Evolutionary conservation across 306 rosid genomes (phyloP).

Genomic region (Comarum palustre): DNA sequence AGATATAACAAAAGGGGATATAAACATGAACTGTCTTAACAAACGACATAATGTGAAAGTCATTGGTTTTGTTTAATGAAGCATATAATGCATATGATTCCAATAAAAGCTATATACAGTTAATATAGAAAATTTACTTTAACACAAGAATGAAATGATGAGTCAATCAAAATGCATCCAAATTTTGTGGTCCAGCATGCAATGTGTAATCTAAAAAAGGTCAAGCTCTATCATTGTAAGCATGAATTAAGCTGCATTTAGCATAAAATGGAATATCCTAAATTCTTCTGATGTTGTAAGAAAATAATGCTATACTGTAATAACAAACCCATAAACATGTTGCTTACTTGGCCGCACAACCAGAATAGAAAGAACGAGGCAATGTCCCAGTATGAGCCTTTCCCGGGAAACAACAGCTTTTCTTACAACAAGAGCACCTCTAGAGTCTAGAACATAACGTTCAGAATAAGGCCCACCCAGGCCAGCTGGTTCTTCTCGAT

Average conservation of each 20-base stretch:
- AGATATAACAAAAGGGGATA: not conserved
- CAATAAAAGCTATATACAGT: not conserved
- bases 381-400: conserved; percentile 87
- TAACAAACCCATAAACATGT: conserved; percentile 25
- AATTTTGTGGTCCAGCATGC: not conserved
- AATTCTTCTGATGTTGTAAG: not conserved
- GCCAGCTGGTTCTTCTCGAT: conserved; percentile 93
- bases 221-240: not conserved
- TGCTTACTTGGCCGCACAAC: conserved; percentile 73
- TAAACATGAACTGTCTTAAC: not conserved
- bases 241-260: not conserved
- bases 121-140: not conserved
- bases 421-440: conserved; percentile 95
- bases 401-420: conserved; percentile 85
- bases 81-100: conserved; percentile 3
- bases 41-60: not conserved
- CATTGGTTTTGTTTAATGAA: conserved; percentile 5
- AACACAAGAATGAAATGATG: not conserved
- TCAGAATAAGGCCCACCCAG: conserved; percentile 90
- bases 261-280: not conserved
- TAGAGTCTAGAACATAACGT: conserved; percentile 77
- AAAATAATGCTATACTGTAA: not conserved
- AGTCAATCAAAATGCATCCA: not conserved
- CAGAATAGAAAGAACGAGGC: conserved; percentile 78
- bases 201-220: not conserved